Conservation (phyloP, 345 rosid genomes). For the Ceriops zippeliana region DNA sequence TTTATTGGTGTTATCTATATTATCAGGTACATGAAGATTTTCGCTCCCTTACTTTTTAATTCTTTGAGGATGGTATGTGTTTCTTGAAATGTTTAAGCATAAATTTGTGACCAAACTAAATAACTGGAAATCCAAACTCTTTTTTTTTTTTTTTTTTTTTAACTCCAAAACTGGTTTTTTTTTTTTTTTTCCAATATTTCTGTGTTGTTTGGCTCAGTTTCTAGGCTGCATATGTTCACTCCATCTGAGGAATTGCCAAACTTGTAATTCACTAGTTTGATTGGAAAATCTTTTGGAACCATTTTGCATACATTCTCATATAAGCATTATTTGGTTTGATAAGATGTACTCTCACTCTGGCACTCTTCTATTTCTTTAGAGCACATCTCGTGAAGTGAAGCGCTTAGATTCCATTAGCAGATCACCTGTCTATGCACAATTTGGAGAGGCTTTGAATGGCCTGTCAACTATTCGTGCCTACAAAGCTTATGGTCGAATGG, state of each 20-base stretch:
- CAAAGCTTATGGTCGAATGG: slow-evolving; percentile 94
- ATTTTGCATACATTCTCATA: neutral
- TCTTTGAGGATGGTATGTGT: neutral
- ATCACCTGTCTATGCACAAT: slow-evolving; percentile 99
- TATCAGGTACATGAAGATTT: slow-evolving; percentile 56
- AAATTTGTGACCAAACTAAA: no score
- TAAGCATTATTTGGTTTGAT: neutral
- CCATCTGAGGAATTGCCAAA: neutral
- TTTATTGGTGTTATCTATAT: slow-evolving; percentile 86
- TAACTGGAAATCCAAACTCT: no score
- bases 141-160: neutral
- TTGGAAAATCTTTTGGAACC: neutral
- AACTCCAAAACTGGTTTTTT: no score
- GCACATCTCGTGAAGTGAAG: slow-evolving; percentile 96
- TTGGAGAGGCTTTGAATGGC: slow-evolving; percentile 97
- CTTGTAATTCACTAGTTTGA: neutral
- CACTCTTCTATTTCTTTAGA: slow-evolving; percentile 41
- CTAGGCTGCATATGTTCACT: no score
- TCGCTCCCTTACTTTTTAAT: neutral
- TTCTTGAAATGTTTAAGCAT: no score
- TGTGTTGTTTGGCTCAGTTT: no score
- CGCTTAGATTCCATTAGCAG: slow-evolving; percentile 87
- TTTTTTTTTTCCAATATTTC: no score
- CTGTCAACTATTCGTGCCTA: slow-evolving; percentile 90
- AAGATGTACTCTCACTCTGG: slow-evolving; percentile 9